phyloP scores from a whole-genome alignment of 495 filamentous ascomycete genomes.

The Talaromyces liani region DNA sequence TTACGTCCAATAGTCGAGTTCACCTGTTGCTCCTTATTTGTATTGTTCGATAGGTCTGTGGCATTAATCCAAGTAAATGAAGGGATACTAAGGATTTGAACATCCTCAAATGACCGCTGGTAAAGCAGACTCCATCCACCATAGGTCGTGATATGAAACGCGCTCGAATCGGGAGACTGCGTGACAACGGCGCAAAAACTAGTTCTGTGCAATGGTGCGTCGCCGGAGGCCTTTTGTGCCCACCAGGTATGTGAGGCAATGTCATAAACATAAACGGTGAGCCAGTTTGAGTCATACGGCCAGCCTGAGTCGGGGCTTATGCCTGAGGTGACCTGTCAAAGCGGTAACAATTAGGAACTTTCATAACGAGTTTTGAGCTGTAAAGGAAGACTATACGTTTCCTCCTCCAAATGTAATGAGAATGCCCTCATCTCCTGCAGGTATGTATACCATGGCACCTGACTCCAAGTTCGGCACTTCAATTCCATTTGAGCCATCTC shows the following conservation, averaged over 20 bases:
- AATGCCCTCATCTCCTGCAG: slow-evolving; percentile 12
- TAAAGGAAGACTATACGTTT: slow-evolving; percentile 5
- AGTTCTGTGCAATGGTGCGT: no score
- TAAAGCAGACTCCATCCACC: no score
- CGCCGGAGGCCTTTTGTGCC: neutral
- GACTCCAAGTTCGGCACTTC: slow-evolving; percentile 10
- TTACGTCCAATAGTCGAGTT: no score
- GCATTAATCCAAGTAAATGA: no score
- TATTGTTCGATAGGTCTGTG: no score
- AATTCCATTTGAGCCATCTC: slow-evolving; percentile 7
- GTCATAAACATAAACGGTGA: slow-evolving; percentile 11
- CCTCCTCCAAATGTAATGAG: slow-evolving; percentile 12
- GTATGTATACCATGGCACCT: slow-evolving; percentile 11
- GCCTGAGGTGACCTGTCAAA: slow-evolving; percentile 9
- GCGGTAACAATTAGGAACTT: neutral
- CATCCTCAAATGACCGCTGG: no score
- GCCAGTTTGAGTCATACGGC: slow-evolving; percentile 10
- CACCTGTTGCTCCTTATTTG: no score
- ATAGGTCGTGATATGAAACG: no score
- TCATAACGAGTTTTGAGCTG: neutral
- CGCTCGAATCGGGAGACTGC: no score
- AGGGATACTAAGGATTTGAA: no score
- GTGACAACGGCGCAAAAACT: no score
- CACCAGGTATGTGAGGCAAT: slow-evolving; percentile 13
- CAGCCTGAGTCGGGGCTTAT: slow-evolving; percentile 11